phyloP scores from a whole-genome alignment of 352 stramenopile species.

The Phytopythium vexans region DNA sequence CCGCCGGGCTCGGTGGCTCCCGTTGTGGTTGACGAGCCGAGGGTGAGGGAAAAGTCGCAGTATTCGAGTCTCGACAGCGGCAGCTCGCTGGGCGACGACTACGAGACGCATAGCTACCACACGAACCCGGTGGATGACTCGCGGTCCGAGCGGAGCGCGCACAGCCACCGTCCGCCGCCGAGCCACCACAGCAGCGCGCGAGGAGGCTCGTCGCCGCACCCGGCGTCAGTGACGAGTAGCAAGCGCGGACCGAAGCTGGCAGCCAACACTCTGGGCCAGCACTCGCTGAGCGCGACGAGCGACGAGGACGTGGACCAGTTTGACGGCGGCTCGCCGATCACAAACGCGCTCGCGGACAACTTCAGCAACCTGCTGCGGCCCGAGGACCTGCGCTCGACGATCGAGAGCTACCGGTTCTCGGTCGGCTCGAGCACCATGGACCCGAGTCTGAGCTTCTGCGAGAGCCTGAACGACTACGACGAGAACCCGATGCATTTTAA shows the following conservation, averaged over 20 bases:
- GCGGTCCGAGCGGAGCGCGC: slow-evolving; percentile 1
- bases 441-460: slow-evolving; percentile 17
- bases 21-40: background rate
- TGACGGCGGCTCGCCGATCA: slow-evolving; percentile 19
- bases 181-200: background rate
- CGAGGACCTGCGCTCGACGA: slow-evolving; percentile 28
- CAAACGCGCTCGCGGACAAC: slow-evolving; percentile 32
- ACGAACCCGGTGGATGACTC: background rate
- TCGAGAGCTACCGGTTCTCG: slow-evolving; percentile 40
- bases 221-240: slow-evolving; percentile 7
- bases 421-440: slow-evolving; percentile 28
- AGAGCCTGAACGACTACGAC: slow-evolving; percentile 20
- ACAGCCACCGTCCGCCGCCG: background rate
- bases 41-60: slow-evolving; percentile 2
- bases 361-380: slow-evolving; percentile 35
- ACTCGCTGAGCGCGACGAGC: slow-evolving; percentile 27
- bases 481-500: slow-evolving; percentile 8
- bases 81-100: slow-evolving; percentile 1
- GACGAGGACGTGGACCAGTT: slow-evolving; percentile 33
- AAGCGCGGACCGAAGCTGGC: slow-evolving; percentile 12
- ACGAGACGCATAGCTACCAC: slow-evolving; percentile 1
- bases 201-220: no score
- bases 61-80: background rate
- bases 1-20: background rate
- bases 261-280: slow-evolving; percentile 15